These are phyloP conservation scores for Bolboschoenus planiculmis DNA, from an alignment of 176 grass and related monocot species.

Conservation along the genomic window DNA sequence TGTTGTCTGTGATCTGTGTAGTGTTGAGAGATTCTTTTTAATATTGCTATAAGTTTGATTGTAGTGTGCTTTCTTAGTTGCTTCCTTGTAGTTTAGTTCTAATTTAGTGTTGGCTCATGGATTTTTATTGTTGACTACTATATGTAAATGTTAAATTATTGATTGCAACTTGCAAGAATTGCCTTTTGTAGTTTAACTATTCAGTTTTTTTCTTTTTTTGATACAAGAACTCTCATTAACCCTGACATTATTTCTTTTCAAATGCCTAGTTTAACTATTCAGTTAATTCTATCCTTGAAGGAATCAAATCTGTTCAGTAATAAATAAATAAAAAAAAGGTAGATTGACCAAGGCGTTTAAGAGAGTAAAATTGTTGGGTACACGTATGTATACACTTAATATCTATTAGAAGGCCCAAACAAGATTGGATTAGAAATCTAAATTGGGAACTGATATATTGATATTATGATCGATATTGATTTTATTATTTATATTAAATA, in stretches of 20 bases:
- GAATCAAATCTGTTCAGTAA: background rate
- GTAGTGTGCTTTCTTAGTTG: constrained; percentile 11
- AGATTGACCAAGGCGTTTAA: too few relatives aligned
- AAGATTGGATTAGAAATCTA: background rate
- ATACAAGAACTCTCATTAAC: too few relatives aligned
- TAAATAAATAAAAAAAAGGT: too few relatives aligned
- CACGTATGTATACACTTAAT: background rate
- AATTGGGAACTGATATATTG: too few relatives aligned
- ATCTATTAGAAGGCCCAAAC: background rate
- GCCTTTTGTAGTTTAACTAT: background rate
- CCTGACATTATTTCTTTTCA: too few relatives aligned
- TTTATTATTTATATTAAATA: too few relatives aligned
- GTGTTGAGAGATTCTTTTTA: background rate
- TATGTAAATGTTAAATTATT: constrained; percentile 8
- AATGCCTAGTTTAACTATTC: background rate
- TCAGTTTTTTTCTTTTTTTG: too few relatives aligned
- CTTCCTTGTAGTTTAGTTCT: constrained; percentile 17
- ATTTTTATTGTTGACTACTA: background rate
- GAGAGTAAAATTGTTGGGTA: too few relatives aligned
- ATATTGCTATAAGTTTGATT: constrained; percentile 6
- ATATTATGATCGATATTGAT: too few relatives aligned
- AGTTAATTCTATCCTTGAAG: background rate
- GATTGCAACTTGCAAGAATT: constrained; percentile 5
- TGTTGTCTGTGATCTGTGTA: constrained; percentile 1
- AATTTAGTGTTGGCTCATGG: background rate